Base-by-base conservation (phyloP, 768 basidiomycete genomes). In the Phallus indusiatus region DNA sequence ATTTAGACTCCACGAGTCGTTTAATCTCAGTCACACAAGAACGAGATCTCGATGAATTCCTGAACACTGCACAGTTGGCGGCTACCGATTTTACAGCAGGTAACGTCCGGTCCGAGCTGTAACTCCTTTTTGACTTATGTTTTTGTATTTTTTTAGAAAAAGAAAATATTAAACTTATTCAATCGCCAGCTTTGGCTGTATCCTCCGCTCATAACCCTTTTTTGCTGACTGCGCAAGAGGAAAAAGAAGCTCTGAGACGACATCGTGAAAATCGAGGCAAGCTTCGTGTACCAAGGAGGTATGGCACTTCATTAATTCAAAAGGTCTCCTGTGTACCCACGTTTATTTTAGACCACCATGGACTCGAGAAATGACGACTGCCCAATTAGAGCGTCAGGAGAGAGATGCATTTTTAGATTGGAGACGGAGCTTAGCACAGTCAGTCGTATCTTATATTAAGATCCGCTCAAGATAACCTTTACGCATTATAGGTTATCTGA, bases 61-160 rank as follows among this genome's bases (percentile, higher is more conserved):
- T 99, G 57, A 94, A 83, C 67, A 96, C 91, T 12, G 96, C 96
- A 10, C 89, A 93, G 66, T 76, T 99, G 56, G 96, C 96, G 14
- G 95, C 88, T 54, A 89, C 89, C 11, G 92, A 99, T 65, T 99
- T 99, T 68, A 90, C 92, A 17, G 95, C 95, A 36, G 95, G 94
- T 95, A 61, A 36, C 28, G 28, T 28, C 28, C 28, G 7, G 81
- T 65, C 22, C 33, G 16, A 37, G 53, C 37, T 37, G 42, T 47
- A 18, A 36, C 54, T 16, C 46, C 11, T 20, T n/a, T 42, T 37
- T 46, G 49, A 53, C 24, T n/a, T 46, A 21, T 58, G 22, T 34
- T 22, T 24, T 37, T 54, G 22, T 11, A 47, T 18, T 47, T 20
- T 47, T 47, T 1, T 57, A 90, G 90, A 92, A 69, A 80, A 86